These are phyloP conservation scores for Pythium utonaiense DNA, from an alignment of 352 stramenopile species.

Conservation along the genomic window DNA sequence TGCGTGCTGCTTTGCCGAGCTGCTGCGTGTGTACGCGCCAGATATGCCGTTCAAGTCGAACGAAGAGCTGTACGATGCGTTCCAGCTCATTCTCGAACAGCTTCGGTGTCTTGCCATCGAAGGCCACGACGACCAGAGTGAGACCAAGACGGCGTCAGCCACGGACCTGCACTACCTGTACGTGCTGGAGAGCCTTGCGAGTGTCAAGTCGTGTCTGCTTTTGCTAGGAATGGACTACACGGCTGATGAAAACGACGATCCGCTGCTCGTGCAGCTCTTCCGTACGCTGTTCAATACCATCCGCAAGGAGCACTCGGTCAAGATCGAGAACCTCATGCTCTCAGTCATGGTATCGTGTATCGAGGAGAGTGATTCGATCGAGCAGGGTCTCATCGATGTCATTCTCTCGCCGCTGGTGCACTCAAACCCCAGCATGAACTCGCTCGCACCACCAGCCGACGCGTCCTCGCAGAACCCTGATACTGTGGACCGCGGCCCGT, in stretches of 20 bases:
- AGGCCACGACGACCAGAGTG: constrained; percentile 14
- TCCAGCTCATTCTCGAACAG: constrained; percentile 68
- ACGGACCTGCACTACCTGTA: constrained; percentile 42
- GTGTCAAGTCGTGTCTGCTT: constrained; percentile 50
- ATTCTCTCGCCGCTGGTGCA: constrained; percentile 58
- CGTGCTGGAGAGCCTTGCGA: constrained; percentile 69
- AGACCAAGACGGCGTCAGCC: constrained; percentile 24
- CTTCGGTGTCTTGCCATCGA: constrained; percentile 37
- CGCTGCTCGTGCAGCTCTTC: constrained; percentile 74
- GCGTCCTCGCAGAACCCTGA: constrained; percentile 1
- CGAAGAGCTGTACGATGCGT: constrained; percentile 66
- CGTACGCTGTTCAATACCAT: constrained; percentile 63
- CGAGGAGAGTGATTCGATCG: constrained; percentile 64
- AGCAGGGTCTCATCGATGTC: constrained; percentile 61
- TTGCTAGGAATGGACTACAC: constrained; percentile 53
- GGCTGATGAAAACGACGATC: constrained; percentile 32
- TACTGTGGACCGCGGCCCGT: constrained; percentile 29
- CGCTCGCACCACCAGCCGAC: background rate
- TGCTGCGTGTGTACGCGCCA: constrained; percentile 59
- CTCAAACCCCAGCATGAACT: constrained; percentile 8
- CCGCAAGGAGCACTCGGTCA: constrained; percentile 48
- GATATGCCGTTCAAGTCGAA: constrained; percentile 64
- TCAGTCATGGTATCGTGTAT: constrained; percentile 68
- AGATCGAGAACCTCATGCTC: constrained; percentile 78
- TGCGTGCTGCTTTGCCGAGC: constrained; percentile 70